Conservation (phyloP, 257 asterid species). For the Agastache rugosa region DNA sequence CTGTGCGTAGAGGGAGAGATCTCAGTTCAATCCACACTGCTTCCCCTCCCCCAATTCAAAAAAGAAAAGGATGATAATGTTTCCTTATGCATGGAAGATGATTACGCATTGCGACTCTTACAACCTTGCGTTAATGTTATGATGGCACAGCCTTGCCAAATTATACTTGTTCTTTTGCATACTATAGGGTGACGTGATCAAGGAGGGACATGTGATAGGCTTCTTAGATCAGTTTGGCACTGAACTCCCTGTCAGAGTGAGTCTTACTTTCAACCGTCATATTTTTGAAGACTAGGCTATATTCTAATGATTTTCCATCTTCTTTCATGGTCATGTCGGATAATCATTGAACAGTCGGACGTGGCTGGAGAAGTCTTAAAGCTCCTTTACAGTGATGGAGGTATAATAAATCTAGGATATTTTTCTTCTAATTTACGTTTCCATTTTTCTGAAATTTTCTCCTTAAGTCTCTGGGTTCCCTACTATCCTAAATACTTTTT, state of each 20-base stretch:
- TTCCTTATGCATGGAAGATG: slow-evolving; percentile 11
- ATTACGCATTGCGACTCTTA: background rate
- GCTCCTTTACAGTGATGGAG: slow-evolving; percentile 77
- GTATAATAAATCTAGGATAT: slow-evolving; percentile 45
- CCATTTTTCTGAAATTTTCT: background rate
- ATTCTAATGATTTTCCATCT: slow-evolving; percentile 22
- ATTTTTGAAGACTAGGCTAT: slow-evolving; percentile 26
- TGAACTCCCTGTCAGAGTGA: slow-evolving; percentile 73
- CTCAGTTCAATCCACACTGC: background rate
- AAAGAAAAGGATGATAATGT: slow-evolving; percentile 8
- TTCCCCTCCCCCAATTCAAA: background rate
- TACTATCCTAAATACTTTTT: background rate
- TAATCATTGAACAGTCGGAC: slow-evolving; percentile 61
- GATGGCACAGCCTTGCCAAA: background rate
- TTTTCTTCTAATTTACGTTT: slow-evolving; percentile 18
- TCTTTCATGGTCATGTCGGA: slow-evolving; percentile 29
- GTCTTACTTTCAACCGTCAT: slow-evolving; percentile 31
- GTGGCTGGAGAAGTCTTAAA: slow-evolving; percentile 87
- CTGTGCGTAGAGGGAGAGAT: no score
- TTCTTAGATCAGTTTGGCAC: slow-evolving; percentile 72
- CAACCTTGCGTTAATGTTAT: no score
- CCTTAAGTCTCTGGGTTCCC: background rate
- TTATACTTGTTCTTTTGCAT: slow-evolving; percentile 24
- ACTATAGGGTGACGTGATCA: slow-evolving; percentile 76
- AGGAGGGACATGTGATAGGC: slow-evolving; percentile 87